A percentile compares a stretch with the other conserved stretches of the same genome.
These are phyloP conservation scores for Serendipita sp. DNA, from an alignment of 768 basidiomycete genomes.

Conservation along the genomic window DNA sequence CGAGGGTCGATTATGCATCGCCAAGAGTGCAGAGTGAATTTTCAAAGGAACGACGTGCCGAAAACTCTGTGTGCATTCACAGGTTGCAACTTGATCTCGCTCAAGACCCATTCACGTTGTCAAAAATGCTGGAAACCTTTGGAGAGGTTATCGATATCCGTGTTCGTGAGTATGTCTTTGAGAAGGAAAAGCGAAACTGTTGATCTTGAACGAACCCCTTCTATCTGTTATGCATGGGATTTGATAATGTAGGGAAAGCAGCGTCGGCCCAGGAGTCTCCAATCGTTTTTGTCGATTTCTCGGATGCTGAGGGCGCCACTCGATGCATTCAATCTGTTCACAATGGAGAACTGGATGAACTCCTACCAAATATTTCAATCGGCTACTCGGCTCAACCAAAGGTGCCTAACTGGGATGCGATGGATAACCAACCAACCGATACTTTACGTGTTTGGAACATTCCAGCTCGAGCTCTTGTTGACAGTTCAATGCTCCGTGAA, in stretches of 20 bases:
- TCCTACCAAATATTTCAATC: neutral
- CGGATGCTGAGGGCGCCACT: neutral
- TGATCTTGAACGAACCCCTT: neutral
- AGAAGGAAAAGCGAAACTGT: neutral
- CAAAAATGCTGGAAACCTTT: neutral
- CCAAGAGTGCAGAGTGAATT: neutral
- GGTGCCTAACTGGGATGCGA: neutral
- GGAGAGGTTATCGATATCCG: neutral
- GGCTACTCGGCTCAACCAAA: neutral
- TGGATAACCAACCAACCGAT: neutral
- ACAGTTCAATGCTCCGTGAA: neutral
- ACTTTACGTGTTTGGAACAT: neutral
- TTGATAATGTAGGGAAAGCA: neutral
- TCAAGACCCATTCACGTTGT: neutral
- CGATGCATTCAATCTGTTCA: neutral
- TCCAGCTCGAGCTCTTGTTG: neutral
- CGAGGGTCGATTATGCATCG: neutral
- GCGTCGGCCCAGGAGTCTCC: neutral
- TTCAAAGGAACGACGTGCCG: neutral
- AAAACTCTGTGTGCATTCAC: neutral
- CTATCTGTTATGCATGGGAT: neutral
- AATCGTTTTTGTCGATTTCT: neutral
- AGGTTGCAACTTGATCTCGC: neutral
- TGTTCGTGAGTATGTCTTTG: neutral
- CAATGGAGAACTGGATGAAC: neutral